A percentile compares a stretch with the other conserved stretches of the same genome.
Evolutionary conservation across 768 basidiomycete species (phyloP).

Genomic region (Trichaptum fuscoviolaceum): DNA sequence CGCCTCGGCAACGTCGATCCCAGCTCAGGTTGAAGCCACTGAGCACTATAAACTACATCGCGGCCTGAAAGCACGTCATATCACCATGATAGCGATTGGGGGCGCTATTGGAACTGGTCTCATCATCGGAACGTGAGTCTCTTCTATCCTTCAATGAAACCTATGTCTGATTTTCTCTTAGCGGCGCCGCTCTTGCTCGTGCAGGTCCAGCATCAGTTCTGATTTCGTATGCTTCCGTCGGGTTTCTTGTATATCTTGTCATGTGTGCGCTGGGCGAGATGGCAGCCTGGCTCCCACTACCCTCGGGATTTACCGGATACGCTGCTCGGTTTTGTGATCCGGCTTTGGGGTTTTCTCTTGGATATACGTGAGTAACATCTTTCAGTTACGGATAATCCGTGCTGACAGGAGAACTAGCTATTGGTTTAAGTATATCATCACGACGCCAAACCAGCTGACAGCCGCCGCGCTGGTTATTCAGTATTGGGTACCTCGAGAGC

Average conservation of each 20-base stretch:
- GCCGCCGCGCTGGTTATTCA: conserved; percentile 44
- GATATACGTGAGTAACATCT: conserved; percentile 58
- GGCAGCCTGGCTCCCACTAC: conserved; percentile 19
- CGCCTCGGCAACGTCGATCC: not conserved
- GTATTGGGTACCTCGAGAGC: conserved; percentile 36
- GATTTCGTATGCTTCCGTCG: conserved; percentile 7
- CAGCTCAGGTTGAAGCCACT: conserved; percentile 16
- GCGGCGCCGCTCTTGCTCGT: conserved; percentile 25
- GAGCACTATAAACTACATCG: conserved; percentile 37
- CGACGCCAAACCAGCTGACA: conserved; percentile 63
- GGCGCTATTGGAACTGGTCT: conserved; percentile 51
- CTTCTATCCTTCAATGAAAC: conserved; percentile 6
- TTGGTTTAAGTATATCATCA: conserved; percentile 42
- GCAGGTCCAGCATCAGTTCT: conserved; percentile 1
- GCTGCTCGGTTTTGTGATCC: conserved; percentile 64
- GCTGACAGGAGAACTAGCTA: not conserved
- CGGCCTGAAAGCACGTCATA: conserved; percentile 47
- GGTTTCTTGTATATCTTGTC: conserved; percentile 30
- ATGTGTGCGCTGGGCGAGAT: conserved; percentile 44
- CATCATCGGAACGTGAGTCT: conserved; percentile 34
- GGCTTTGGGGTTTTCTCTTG: conserved; percentile 54
- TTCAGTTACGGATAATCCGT: conserved; percentile 34
- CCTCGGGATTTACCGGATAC: conserved; percentile 39
- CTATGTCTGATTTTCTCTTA: conserved; percentile 8
- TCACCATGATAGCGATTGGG: conserved; percentile 53